Base-by-base conservation (phyloP, 129 eudicot genomes). In the Scalesia atractyloides region DNA sequence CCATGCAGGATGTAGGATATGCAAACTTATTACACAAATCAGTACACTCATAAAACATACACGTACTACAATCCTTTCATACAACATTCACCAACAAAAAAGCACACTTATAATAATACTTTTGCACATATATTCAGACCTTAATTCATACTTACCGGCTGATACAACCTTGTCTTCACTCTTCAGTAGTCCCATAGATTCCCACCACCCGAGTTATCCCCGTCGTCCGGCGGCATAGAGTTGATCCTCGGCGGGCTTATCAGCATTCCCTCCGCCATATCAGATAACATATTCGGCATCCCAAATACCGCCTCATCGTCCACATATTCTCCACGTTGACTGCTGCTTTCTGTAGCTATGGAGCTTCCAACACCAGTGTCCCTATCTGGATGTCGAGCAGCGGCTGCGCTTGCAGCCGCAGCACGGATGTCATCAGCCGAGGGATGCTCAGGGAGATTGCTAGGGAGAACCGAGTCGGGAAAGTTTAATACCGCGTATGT, bases 381-480 rank as follows among this genome's bases (percentile, higher is more conserved):
- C 36, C 37, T 59, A 4, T 16, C 9, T 7, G 66, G 37, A 13
- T 83, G 79, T 58, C 86, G 67, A 30, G 80, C 85, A 67, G 90
- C 96, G 0, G 96, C 96, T 0, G 97, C 97, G 75, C 72, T 84
- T 3, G 97, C 89, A 0, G 95, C 97, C 1, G 95, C 89, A 20
- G 69, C 81, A 69, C 86, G 97, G 26, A 91, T 91, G 72, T 88
- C 90, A 73, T 91, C 88, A 11, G 85, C 66, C 1, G 78, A 75
- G 10, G 78, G 8, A 10, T 85, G 76, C 2, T 84, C 85, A 5
- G 92, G 96, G 53, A 84, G 79, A 0, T 92, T 90, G 16, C 70
- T 78, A 30, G 90, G 60, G 70, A 88, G 79, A 3, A 88, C 33
- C 0, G 89, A 87, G 63, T 91, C 91, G 0, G 91, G 90, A 68